Percentiles rank a stretch among this genome's conserved stretches.
phyloP scores from a whole-genome alignment of 2,329 filamentous ascomycete species.

The Davidsoniella virescens region DNA sequence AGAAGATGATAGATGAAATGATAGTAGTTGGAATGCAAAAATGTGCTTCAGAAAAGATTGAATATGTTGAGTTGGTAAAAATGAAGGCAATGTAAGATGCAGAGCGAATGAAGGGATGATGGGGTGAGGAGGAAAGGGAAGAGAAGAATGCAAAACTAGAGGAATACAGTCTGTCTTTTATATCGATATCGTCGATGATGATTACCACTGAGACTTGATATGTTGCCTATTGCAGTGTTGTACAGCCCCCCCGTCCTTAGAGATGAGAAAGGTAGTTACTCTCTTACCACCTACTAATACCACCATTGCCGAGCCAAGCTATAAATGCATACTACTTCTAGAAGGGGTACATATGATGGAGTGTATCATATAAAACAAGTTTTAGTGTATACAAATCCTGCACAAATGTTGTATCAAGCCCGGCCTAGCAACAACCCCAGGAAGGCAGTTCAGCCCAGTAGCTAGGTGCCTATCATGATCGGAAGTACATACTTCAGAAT shows the following conservation, averaged over 20 bases:
- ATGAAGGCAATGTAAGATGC: conserved; percentile 3
- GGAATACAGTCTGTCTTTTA: not conserved
- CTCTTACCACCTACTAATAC: not conserved
- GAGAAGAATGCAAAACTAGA: not conserved
- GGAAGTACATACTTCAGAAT: too few species aligned
- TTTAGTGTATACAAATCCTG: too few species aligned
- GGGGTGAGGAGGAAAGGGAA: conserved; percentile 8
- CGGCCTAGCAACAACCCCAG: too few species aligned
- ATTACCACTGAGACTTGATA: not conserved
- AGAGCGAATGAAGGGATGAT: conserved; percentile 4
- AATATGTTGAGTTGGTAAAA: not conserved
- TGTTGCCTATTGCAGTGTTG: not conserved
- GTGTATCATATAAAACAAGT: too few species aligned
- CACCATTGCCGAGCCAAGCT: too few species aligned
- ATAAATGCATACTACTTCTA: too few species aligned
- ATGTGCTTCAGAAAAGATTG: not conserved
- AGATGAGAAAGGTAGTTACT: not conserved
- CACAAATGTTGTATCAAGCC: too few species aligned
- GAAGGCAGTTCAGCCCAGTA: too few species aligned
- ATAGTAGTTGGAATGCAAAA: not conserved
- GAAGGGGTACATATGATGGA: too few species aligned
- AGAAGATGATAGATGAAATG: not conserved
- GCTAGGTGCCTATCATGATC: too few species aligned
- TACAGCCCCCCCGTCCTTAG: not conserved
- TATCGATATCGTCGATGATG: not conserved